Evolutionary conservation across 768 basidiomycete species (phyloP).

Genomic region (Tephrocybe rancida): DNA sequence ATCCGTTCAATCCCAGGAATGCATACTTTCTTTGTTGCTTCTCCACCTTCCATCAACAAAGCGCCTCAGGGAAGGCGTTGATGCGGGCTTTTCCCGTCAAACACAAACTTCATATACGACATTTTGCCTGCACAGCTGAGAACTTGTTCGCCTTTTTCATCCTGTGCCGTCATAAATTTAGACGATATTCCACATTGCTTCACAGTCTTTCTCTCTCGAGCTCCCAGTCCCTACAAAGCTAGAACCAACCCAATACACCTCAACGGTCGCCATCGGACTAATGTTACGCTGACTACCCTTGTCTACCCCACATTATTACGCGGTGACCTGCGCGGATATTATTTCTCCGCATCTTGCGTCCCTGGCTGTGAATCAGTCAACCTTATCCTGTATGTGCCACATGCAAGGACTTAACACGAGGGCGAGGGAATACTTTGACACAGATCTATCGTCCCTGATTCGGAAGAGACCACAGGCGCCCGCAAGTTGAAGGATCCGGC

Average conservation of each 20-base stretch:
- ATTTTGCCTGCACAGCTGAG: constrained; percentile 14
- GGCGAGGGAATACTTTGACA: too few species aligned
- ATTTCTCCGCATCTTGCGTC: constrained; percentile 11
- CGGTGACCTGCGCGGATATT: constrained; percentile 7
- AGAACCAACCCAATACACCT: too few species aligned
- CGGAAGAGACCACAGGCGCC: too few species aligned
- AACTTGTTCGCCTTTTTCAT: constrained; percentile 9
- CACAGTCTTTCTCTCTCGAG: background rate
- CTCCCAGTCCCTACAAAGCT: background rate
- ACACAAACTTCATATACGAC: background rate
- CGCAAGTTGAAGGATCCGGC: too few species aligned
- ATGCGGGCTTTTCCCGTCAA: constrained; percentile 17
- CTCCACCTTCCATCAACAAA: constrained; percentile 14
- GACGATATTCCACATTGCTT: background rate
- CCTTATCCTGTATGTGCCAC: constrained; percentile 7
- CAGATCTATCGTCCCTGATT: too few species aligned
- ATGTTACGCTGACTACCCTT: background rate
- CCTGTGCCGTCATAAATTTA: constrained; percentile 10
- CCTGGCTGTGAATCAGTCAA: constrained; percentile 15
- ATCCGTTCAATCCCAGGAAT: constrained; percentile 9
- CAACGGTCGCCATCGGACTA: too few species aligned
- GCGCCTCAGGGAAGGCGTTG: constrained; percentile 3
- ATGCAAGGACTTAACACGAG: background rate
- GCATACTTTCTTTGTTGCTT: background rate
- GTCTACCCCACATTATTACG: background rate